phyloP scores from a whole-genome alignment of 345 rosid species.

The Psidium guajava region DNA sequence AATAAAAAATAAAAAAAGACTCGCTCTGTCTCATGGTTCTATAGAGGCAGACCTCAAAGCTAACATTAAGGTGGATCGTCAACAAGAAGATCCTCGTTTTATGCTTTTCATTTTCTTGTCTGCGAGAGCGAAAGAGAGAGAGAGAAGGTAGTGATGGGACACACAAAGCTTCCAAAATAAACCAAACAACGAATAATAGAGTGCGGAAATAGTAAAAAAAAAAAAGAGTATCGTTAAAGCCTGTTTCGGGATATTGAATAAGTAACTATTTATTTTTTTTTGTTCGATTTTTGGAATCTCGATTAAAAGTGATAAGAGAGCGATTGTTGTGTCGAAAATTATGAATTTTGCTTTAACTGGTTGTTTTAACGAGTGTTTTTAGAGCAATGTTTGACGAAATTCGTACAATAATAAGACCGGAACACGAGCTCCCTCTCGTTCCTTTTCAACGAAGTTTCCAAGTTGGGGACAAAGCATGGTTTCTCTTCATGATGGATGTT shows the following conservation, averaged over 20 bases:
- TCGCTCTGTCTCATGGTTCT: not conserved
- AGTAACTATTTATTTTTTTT: not conserved
- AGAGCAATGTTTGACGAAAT: not conserved
- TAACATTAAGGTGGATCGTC: not conserved
- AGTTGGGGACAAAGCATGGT: not conserved
- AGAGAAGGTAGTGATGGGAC: not conserved
- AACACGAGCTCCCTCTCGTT: not conserved
- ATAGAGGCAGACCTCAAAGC: too few species aligned
- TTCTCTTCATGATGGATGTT: not conserved
- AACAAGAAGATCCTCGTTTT: not conserved
- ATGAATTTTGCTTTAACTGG: not conserved
- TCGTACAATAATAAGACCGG: not conserved
- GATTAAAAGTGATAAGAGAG: not conserved
- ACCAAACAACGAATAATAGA: not conserved
- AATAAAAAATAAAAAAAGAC: not conserved
- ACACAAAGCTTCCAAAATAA: not conserved
- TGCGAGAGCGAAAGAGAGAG: not conserved
- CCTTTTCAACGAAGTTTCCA: slow-evolving; percentile 4
- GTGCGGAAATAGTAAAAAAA: not conserved
- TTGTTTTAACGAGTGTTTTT: not conserved
- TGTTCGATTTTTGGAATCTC: not conserved
- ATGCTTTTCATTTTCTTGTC: not conserved
- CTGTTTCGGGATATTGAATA: not conserved
- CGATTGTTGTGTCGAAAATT: not conserved
- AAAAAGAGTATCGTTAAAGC: not conserved